Base-by-base conservation (phyloP, 176 grass and related monocot species). In the Olyra latifolia region DNA sequence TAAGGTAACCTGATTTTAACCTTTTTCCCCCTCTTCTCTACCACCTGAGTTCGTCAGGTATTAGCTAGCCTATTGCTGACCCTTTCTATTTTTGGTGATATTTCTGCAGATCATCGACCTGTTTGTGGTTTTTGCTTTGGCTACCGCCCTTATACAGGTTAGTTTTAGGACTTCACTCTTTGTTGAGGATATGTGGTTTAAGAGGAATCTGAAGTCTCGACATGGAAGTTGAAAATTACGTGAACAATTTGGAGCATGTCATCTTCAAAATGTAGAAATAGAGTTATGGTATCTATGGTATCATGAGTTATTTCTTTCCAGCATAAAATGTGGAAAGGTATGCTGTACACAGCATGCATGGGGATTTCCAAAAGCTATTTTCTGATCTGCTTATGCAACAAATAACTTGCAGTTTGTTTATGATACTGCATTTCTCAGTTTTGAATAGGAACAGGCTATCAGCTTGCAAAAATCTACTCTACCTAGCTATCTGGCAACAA, bases 51-150 rank as follows among this genome's bases (percentile, higher is more conserved):
- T 45, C 39, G 16, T 39, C 8, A 8, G 1, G 3, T 41, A 24
- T 38, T 35, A 16, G 46, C 19, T 6, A 14, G 65, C 39, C 1
- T 35, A 12, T 77, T 56, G 10, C 10, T 87, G 46, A 62, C 39
- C 39, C 1, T 59, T 62, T 27, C 17, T 62, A 5, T 46, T 15
- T 71, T 19, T 42, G 68, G n/a, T 74, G n/a, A 80, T 39, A 42
- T 61, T 17, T 70, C 68, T 81, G 84, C 78, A 99, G 96, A 95
- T 95, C 12, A 88, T 99, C 55, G 96, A 95, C 77, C 70, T 99
- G 11, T 99, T 95, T 23, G 86, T 95, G 86, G 52, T 89, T 64
- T 99, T 87, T 2, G 88, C 90, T 0, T 63, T 99, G 10, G 52
- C 56, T 7, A 91, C 88, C 66, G 88, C 86, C 75, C 45, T 95